phyloP scores from a whole-genome alignment of 129 eudicot species.

The Heracleum sosnowskyi region DNA sequence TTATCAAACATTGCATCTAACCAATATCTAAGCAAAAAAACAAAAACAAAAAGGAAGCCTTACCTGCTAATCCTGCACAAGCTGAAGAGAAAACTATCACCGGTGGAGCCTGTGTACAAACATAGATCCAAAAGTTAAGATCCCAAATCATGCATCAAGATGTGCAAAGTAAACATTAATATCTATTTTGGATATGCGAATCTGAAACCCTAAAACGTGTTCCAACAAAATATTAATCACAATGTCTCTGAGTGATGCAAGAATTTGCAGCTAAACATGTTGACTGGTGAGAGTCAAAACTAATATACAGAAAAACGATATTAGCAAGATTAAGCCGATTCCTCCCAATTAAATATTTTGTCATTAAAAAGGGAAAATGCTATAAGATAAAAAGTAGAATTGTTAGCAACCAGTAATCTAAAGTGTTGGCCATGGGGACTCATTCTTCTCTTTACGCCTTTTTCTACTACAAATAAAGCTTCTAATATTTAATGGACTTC shows the following conservation, averaged over 20 bases:
- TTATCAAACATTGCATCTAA: not conserved
- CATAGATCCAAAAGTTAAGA: conserved; percentile 3
- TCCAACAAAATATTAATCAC: not conserved
- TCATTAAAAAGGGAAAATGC: not conserved
- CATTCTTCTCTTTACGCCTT: not conserved
- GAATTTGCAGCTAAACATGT: not conserved
- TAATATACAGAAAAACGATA: not conserved
- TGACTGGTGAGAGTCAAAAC: not conserved
- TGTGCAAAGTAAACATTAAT: not conserved
- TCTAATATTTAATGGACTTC: not conserved
- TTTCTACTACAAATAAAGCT: not conserved
- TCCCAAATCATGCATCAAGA: not conserved
- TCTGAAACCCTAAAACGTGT: not conserved
- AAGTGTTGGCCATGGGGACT: not conserved
- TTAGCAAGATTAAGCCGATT: not conserved
- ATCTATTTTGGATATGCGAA: not conserved
- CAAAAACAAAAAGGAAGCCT: conserved; percentile 15
- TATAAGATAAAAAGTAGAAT: not conserved
- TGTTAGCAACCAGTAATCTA: not conserved
- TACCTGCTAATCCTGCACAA: conserved; percentile 86
- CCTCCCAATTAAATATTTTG: not conserved
- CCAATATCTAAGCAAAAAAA: not conserved
- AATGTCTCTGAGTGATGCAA: not conserved
- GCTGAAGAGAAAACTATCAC: conserved; percentile 85
- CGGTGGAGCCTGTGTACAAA: conserved; percentile 75